Evolutionary conservation across 2,329 filamentous ascomycete species (phyloP), one percentile per base, ranked within the genome.

Genomic region (Chalara sp.): DNA sequence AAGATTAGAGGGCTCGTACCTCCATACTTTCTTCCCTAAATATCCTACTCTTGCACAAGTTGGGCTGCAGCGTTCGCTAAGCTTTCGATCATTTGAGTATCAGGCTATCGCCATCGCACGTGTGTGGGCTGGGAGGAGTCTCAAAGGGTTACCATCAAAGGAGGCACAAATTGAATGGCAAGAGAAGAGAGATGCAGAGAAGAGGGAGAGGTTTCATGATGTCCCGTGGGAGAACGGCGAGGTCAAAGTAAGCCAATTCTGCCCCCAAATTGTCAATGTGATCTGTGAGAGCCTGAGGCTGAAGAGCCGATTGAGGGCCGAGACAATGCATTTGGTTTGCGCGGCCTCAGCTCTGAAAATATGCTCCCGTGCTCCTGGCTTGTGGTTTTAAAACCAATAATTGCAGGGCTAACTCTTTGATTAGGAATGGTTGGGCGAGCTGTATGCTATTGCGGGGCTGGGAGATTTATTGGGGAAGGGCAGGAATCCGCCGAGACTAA

Each of bases 21-120:
- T 69, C 63, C 78, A 81, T 58, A 78, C 75, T 0, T 80, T 80
- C 61, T 69, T 78, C 46, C 70, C 67, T 1, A 69, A 72, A 28
- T 72, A 72, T 40, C 62, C 69, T 6, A 76, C 72, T 0, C 63
- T 83, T 0, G 79, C 68, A 0, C 64, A 79, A 8, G 69, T 81
- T 0, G 79, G 78, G 0, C 59, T 79, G 5, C 76, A 76, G 1
- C 70, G 76, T 1, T 72, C 72, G 0, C 60, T 77, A 10, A 79
- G 76, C 0, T 80, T 79, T 51, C 63, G 76, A 6, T 74, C 72
- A 35, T 79, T 79, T 53, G 77, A 80, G 59, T 80, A 80, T 53
- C 77, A 80, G 59, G 76, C 75, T 1, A 66, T 79, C 40, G 75
- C 76, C 1, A 62, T 80, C 0, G 76, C 77, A 3, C 67, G 77